Base-by-base conservation (phyloP, 331 rosid species). In the Malus hybrid region DNA sequence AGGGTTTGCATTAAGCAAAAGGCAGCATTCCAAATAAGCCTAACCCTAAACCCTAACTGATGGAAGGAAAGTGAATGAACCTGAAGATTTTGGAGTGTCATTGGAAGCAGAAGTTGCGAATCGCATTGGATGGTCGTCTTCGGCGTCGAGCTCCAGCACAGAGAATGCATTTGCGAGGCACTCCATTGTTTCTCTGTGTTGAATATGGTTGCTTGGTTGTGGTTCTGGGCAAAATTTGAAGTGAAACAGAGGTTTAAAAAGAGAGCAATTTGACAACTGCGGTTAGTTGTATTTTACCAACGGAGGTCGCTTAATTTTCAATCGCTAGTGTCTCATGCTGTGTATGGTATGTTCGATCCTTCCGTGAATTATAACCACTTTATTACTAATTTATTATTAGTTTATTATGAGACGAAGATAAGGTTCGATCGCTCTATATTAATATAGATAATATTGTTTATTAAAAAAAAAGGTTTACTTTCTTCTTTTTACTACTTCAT, bases 81-180 rank as follows among this genome's bases (percentile, higher is more conserved):
- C 69, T 71, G 72, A 68, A 27, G 73, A 24, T 69, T 29, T 52
- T 14, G 52, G 24, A 73, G 78, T 67, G n/a, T 84, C 57, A 50
- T 4, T 13, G 33, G 85, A 75, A 75, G 76, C 62, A 70, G 67
- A 73, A 61, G 85, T 8, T n/a, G 33, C 65, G 27, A 71, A 22
- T 14, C 70, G 72, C 10, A 76, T 63, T 22, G 65, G 48, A 70
- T 56, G 56, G 74, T 61, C 80, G 74, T 90, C 96, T 18, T 83
- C 91, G 13, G 65, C 93, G 34, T 90, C 96, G 10, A 90, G 81
- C 67, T 80, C 86, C 46, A 90, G 79, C 52, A 85, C 84, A 50
- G 96, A 84, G 82, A 90, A 88, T 4, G 86, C 79, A 69, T 90
- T 88, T 16, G 71, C 24, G 33, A 90, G 70, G 31, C 24, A 2